Percentiles rank a stretch among this genome's conserved stretches.
These are phyloP conservation scores for Mycena vulgaris DNA, from an alignment of 768 basidiomycete genomes.

Conservation along the genomic window DNA sequence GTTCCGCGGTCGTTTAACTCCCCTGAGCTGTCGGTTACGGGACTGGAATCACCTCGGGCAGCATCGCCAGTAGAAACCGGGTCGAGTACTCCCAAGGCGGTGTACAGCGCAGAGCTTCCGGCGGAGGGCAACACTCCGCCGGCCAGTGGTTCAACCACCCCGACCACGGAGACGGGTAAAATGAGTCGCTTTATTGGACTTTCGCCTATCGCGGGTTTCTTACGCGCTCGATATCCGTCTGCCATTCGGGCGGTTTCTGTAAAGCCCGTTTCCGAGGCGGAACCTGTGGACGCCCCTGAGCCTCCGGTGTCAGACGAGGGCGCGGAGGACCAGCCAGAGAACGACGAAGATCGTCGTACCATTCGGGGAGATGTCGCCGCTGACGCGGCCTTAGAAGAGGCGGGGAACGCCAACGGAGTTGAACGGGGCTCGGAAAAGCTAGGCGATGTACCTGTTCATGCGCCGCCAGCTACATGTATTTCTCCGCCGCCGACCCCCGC, in stretches of 20 bases:
- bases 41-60: slow-evolving; percentile 43
- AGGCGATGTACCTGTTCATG: slow-evolving; percentile 31
- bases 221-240: slow-evolving; percentile 74
- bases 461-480: too few relatives aligned
- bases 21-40: slow-evolving; percentile 34
- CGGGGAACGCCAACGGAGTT: slow-evolving; percentile 23
- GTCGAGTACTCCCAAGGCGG: slow-evolving; percentile 56
- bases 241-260: slow-evolving; percentile 47
- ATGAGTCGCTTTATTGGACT: slow-evolving; percentile 69
- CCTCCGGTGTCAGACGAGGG: slow-evolving; percentile 13
- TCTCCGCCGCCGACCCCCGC: slow-evolving; percentile 33
- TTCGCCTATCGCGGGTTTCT: slow-evolving; percentile 74
- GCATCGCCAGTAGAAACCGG: slow-evolving; percentile 44
- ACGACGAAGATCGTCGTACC: slow-evolving; percentile 62
- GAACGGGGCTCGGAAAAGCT: slow-evolving; percentile 31
- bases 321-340: slow-evolving; percentile 40
- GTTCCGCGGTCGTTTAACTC: slow-evolving; percentile 34
- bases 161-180: slow-evolving; percentile 60
- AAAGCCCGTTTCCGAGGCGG: slow-evolving; percentile 24
- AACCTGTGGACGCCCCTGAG: slow-evolving; percentile 21
- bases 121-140: slow-evolving; percentile 59
- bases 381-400: slow-evolving; percentile 41
- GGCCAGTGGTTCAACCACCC: slow-evolving; percentile 72
- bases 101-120: slow-evolving; percentile 41
- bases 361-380: slow-evolving; percentile 59